phyloP scores from a whole-genome alignment of 345 rosid species.

The Eucalyptus melliodora region DNA sequence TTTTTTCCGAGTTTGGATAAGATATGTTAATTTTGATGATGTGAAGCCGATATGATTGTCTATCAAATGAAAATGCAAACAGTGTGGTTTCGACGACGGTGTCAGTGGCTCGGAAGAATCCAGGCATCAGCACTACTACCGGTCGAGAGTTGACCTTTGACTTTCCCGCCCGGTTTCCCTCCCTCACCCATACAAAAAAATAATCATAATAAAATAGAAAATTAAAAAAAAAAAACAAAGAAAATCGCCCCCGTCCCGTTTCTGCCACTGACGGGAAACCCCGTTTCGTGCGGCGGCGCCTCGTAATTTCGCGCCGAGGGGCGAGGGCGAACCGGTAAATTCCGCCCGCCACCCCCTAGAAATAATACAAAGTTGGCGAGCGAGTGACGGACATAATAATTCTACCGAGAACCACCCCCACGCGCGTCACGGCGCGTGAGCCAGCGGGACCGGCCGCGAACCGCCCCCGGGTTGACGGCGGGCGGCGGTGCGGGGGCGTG shows the following conservation, averaged over 20 bases:
- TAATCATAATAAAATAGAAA: no score
- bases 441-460: neutral
- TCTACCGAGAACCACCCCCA: neutral
- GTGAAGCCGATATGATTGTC: neutral
- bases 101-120: neutral
- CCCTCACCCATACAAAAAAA: neutral
- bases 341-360: neutral
- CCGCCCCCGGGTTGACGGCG: neutral
- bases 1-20: neutral
- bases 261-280: constrained; percentile 6
- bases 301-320: neutral
- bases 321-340: neutral
- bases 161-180: constrained; percentile 25
- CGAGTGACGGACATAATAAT: constrained; percentile 26
- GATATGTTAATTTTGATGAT: neutral
- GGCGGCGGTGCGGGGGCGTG: neutral
- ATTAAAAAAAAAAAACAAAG: neutral
- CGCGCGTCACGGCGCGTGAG: constrained; percentile 2
- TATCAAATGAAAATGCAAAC: neutral
- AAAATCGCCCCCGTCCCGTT: constrained; percentile 30
- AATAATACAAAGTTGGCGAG: constrained; percentile 27
- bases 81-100: neutral
- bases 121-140: neutral
- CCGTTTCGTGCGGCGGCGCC: neutral
- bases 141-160: constrained; percentile 27